phyloP scores from a whole-genome alignment of 495 filamentous ascomycete genomes.

The Annulohypoxylon moriforme region DNA sequence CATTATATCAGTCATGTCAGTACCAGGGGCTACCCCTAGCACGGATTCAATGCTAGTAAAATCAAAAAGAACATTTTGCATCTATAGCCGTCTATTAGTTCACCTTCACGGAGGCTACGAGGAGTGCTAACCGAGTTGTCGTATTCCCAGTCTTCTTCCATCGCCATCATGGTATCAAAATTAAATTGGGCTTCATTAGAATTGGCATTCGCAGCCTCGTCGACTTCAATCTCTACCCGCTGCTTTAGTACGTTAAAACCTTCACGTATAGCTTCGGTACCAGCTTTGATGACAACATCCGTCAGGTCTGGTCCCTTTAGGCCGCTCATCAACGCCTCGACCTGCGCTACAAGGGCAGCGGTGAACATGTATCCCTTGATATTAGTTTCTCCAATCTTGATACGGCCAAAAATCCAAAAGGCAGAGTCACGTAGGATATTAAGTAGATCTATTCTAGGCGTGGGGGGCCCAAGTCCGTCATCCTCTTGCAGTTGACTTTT shows the following conservation, averaged over 20 bases:
- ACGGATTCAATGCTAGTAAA: slow-evolving; percentile 31
- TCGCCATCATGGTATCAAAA: slow-evolving; percentile 31
- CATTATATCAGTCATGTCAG: slow-evolving; percentile 25
- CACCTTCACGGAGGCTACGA: not conserved
- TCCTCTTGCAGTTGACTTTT: slow-evolving; percentile 63
- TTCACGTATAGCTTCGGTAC: slow-evolving; percentile 47
- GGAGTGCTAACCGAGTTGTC: slow-evolving; percentile 22
- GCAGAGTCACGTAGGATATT: slow-evolving; percentile 59
- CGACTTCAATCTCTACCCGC: slow-evolving; percentile 5
- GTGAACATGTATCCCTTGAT: slow-evolving; percentile 66
- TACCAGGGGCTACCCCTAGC: slow-evolving; percentile 9
- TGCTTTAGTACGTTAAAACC: slow-evolving; percentile 42
- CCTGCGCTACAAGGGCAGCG: slow-evolving; percentile 54
- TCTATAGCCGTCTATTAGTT: slow-evolving; percentile 20
- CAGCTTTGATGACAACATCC: slow-evolving; percentile 50
- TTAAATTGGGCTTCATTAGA: slow-evolving; percentile 16
- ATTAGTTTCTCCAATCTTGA: slow-evolving; percentile 66
- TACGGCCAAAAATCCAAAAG: slow-evolving; percentile 53
- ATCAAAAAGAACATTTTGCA: slow-evolving; percentile 37
- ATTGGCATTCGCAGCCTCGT: not conserved
- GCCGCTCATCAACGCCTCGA: slow-evolving; percentile 57
- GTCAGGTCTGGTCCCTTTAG: slow-evolving; percentile 49
- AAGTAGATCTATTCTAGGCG: slow-evolving; percentile 61
- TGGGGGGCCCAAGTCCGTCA: slow-evolving; percentile 54
- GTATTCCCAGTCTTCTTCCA: slow-evolving; percentile 37